Evolutionary conservation across 441 rosid species (phyloP).

Genomic region (Populus trichocarpa): DNA sequence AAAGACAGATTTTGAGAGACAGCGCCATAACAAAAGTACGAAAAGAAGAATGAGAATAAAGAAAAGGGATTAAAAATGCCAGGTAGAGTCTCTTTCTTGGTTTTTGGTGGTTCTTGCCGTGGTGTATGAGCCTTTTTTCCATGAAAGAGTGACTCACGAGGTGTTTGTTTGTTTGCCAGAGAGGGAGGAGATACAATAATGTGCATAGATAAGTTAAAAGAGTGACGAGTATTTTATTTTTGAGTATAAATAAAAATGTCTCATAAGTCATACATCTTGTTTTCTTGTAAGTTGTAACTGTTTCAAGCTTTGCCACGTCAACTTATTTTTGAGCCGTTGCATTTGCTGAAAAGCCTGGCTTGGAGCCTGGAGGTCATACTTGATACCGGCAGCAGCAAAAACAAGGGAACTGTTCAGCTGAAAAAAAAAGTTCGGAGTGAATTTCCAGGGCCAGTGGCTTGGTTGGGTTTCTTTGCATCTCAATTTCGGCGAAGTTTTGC

Average conservation of each 20-base stretch:
- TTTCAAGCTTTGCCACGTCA: not conserved
- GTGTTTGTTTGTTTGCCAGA: slow-evolving; percentile 24
- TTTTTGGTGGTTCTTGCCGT: not conserved
- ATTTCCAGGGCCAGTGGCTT: not conserved
- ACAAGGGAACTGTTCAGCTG: not conserved
- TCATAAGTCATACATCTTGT: not conserved
- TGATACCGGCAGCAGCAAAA: not conserved
- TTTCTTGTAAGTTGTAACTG: not conserved
- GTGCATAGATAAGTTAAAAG: not conserved
- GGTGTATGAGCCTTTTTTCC: not conserved
- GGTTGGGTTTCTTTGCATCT: not conserved
- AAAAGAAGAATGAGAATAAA: not conserved
- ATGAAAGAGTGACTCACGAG: not conserved
- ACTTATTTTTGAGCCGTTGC: not conserved
- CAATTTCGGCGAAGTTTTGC: not conserved
- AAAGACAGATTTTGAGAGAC: not conserved
- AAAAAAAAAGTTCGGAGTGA: not conserved
- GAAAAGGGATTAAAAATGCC: not conserved
- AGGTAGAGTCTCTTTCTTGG: not conserved
- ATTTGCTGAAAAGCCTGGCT: not conserved
- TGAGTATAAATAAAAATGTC: not conserved
- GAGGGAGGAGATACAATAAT: slow-evolving; percentile 11
- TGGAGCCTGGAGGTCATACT: not conserved
- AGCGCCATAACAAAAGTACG: not conserved
- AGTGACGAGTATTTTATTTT: not conserved